Evolutionary conservation across 163 green algal genomes (phyloP).

Genomic region (Coccomyxa subellipsoidea): DNA sequence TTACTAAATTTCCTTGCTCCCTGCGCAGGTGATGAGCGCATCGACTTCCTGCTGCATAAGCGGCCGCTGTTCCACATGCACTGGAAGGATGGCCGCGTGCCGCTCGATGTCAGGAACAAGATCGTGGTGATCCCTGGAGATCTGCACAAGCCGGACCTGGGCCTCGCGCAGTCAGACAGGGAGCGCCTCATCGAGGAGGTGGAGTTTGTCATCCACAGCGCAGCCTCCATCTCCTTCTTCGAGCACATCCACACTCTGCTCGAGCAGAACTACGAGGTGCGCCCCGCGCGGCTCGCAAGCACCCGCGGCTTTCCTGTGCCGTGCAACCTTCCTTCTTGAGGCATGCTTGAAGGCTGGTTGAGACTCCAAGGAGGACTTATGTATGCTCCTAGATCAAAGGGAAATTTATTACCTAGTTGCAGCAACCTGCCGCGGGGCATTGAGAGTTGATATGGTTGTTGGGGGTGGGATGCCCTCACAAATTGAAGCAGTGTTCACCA

Average conservation of each 20-base stretch:
- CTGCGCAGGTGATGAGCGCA: constrained; percentile 4
- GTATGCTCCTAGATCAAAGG: too few relatives aligned
- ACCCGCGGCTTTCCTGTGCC: not conserved
- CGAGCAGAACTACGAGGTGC: constrained; percentile 54
- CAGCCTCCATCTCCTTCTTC: constrained; percentile 50
- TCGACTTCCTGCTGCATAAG: not conserved
- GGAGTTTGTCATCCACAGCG: constrained; percentile 37
- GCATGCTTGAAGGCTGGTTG: too few relatives aligned
- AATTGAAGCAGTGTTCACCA: too few relatives aligned
- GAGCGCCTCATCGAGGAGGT: constrained; percentile 1
- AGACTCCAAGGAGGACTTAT: too few relatives aligned
- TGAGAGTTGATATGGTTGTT: too few relatives aligned
- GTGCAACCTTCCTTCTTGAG: too few relatives aligned
- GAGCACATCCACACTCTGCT: constrained; percentile 52
- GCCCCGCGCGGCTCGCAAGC: not conserved
- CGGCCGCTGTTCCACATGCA: constrained; percentile 16
- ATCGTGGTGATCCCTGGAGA: constrained; percentile 34
- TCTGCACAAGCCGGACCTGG: constrained; percentile 20
- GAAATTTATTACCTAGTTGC: too few relatives aligned
- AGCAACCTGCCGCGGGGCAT: too few relatives aligned
- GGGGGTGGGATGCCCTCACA: too few relatives aligned
- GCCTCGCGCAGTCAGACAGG: constrained; percentile 18
- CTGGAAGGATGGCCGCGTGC: not conserved
- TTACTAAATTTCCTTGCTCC: too few relatives aligned
- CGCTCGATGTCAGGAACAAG: not conserved